Conservation (phyloP, 1,284 basidiomycete genomes). For the Ceratobasidium sp. region DNA sequence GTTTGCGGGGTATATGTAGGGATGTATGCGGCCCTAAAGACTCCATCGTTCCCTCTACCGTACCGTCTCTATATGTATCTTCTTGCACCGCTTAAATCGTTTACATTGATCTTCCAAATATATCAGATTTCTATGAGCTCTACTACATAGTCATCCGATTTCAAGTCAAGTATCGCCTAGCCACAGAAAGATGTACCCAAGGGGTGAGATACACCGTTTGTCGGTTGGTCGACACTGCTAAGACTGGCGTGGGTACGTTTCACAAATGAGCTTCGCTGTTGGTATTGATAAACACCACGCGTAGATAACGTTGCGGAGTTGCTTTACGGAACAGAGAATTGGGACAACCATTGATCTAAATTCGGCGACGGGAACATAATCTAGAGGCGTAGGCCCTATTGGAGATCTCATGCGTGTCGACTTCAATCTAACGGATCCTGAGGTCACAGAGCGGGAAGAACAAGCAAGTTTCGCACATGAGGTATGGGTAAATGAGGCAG, state of each 20-base stretch:
- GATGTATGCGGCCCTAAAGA: too few relatives aligned
- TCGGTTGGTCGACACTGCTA: conserved; percentile 79
- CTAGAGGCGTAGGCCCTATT: conserved; percentile 78
- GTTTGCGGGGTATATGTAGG: too few relatives aligned
- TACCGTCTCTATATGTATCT: too few relatives aligned
- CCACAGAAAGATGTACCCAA: conserved; percentile 63
- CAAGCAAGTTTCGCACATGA: conserved; percentile 58
- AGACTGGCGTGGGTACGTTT: conserved; percentile 68
- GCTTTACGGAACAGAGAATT: conserved; percentile 75
- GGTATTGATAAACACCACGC: conserved; percentile 3
- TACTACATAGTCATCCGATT: conserved; percentile 66
- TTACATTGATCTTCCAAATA: too few relatives aligned
- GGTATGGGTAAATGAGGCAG: conserved; percentile 72
- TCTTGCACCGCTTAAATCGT: too few relatives aligned
- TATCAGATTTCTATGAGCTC: conserved; percentile 68
- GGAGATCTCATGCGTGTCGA: not conserved
- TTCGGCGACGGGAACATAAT: conserved; percentile 76
- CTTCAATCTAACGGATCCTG: conserved; percentile 9
- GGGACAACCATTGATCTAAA: conserved; percentile 70
- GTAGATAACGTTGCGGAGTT: conserved; percentile 79
- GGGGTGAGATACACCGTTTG: conserved; percentile 71
- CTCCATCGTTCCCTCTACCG: too few relatives aligned
- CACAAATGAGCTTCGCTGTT: not conserved
- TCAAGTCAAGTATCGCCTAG: conserved; percentile 61
- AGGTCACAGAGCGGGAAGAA: conserved; percentile 19